phyloP scores from a whole-genome alignment of 2,329 filamentous ascomycete species.

The Penicillium aurantiogriseum region DNA sequence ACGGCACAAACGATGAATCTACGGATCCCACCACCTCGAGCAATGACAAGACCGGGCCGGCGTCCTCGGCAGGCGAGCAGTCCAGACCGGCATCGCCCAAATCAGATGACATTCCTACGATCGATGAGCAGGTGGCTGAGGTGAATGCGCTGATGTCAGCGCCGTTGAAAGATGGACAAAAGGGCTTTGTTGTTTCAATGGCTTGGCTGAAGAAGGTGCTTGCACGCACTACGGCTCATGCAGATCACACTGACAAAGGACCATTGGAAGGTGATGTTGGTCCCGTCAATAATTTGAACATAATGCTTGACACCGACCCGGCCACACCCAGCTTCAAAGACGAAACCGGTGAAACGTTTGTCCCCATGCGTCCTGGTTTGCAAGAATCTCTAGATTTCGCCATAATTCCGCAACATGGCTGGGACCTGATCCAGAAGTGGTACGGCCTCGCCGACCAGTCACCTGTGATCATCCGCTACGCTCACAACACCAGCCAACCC shows the following conservation, averaged over 20 bases:
- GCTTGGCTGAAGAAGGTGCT: slow-evolving; percentile 75
- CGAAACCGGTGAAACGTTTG: slow-evolving; percentile 56
- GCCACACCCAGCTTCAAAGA: slow-evolving; percentile 42
- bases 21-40: slow-evolving; percentile 40
- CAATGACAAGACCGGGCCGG: slow-evolving; percentile 37
- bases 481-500: slow-evolving; percentile 68
- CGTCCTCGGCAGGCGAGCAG: slow-evolving; percentile 30
- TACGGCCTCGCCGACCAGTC: slow-evolving; percentile 73
- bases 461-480: slow-evolving; percentile 69
- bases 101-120: slow-evolving; percentile 40
- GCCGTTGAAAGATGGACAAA: slow-evolving; percentile 66
- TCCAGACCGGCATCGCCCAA: slow-evolving; percentile 21
- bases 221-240: slow-evolving; percentile 60
- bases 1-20: slow-evolving; percentile 33
- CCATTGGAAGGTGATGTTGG: slow-evolving; percentile 65
- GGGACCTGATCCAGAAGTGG: slow-evolving; percentile 77
- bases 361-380: slow-evolving; percentile 69
- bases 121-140: slow-evolving; percentile 71
- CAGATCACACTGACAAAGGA: slow-evolving; percentile 58
- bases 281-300: slow-evolving; percentile 82
- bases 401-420: slow-evolving; percentile 74
- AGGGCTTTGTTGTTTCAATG: slow-evolving; percentile 74
- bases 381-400: slow-evolving; percentile 68
- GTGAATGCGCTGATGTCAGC: slow-evolving; percentile 61
- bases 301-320: slow-evolving; percentile 61